Evolutionary conservation across 148 eudicot species (phyloP).

Genomic region (Beta vulgaris): DNA sequence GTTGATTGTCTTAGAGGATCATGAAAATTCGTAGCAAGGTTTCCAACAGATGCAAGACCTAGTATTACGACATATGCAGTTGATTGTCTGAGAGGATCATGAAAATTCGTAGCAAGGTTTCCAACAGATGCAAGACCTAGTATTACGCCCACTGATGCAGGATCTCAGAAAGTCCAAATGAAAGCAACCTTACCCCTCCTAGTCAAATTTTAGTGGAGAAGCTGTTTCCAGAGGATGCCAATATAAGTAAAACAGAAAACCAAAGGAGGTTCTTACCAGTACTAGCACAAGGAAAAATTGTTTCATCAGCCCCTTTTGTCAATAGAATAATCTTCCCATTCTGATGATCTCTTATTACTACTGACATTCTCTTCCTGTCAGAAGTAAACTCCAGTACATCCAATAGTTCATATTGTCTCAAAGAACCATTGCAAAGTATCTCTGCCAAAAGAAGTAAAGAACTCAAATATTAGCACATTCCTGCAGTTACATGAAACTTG

Average conservation of each 20-base stretch:
- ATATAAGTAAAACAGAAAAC: conserved; percentile 17
- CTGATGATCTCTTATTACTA: conserved; percentile 67
- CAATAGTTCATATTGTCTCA: conserved; percentile 63
- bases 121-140: background rate
- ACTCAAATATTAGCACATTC: background rate
- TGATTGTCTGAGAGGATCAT: background rate
- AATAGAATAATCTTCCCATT: conserved; percentile 71
- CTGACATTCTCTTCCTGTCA: conserved; percentile 97
- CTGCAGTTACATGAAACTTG: background rate
- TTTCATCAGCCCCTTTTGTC: conserved; percentile 98
- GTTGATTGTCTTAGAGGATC: background rate
- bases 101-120: background rate
- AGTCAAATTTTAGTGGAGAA: background rate
- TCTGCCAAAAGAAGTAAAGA: conserved; percentile 68
- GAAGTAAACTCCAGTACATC: conserved; percentile 95
- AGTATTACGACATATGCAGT: background rate
- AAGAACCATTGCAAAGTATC: conserved; percentile 55
- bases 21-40: background rate
- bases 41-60: background rate
- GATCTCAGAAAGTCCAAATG: background rate
- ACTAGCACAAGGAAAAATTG: conserved; percentile 67
- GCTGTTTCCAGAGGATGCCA: no score
- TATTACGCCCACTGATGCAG: background rate
- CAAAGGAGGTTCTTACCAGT: conserved; percentile 43
- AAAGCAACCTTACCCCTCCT: background rate